Base-by-base conservation (phyloP, 371 early-diverging fungal species). In the Funneliformis caledonium region DNA sequence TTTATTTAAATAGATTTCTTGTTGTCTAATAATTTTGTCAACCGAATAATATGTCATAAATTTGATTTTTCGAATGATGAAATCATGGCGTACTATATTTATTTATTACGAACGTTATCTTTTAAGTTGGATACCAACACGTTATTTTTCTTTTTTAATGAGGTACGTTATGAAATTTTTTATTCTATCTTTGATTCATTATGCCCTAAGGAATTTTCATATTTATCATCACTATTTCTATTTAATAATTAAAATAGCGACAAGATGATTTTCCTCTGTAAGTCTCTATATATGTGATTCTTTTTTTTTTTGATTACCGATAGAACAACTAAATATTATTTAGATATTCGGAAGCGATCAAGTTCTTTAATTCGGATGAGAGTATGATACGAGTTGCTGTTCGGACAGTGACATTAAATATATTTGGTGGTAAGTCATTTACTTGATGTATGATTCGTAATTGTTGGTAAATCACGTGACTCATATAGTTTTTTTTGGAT, bases 381-480 rank as follows among this genome's bases (percentile, higher is more conserved):
- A 85, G 87, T 76, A 90, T 90, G 90, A 86, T 90, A 45, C 85
- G 89, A 48, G 86, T 89, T n/a, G 89, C 90, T 0, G 90, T 90
- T 33, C 87, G 90, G 42, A 86, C 89, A 3, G 85, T 90, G 72
- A 89, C 89, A 2, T 86, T 90, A 37, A 90, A 90, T 80, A 88
- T 88, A 7, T 86, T 85, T 69, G 83, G 83, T n/a, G 62, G 76
- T 75, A 7, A 72, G 50, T 26, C 4, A 10, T 43, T 69, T 68
- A 70, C 19, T 37, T 65, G 6, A 26, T 37, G 1, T 31, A 4
- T 8, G 5, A 22, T 65, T 3, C 14, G 11, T 14, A 65, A 37
- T 60, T 60, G 6, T 16, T 12, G 22, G 33, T 7, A 31, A 1
- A 43, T 45, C 37, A 6, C 22, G n/a, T 70, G 22, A 60, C 26